Base-by-base conservation (phyloP, 352 stramenopile genomes). In the Phytophthora hibernalis region DNA sequence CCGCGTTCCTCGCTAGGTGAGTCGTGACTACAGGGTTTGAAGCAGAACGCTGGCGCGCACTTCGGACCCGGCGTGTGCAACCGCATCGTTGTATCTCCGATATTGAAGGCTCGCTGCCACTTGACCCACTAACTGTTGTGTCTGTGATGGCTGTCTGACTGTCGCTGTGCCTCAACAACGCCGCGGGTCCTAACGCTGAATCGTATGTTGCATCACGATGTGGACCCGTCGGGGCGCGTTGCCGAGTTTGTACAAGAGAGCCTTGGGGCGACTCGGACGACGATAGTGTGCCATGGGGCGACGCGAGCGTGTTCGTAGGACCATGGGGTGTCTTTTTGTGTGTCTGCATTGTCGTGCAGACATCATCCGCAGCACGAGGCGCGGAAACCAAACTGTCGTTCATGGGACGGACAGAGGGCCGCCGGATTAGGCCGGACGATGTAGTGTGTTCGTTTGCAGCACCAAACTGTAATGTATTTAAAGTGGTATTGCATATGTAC, bases 371-470 rank as follows among this genome's bases (percentile, higher is more conserved):
- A 42, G 35, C 35, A 42, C 35, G 15, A 28, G 24, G 24, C 5
- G 24, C 24, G 24, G 24, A 28, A 5, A 28, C 24, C 24, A 5
- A 28, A 28, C 24, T 28, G 24, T 5, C 5, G 24, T 28, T 2
- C 24, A 28, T 28, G 24, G 5, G 24, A 28, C 24, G 24, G 24
- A 28, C 24, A 28, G 24, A 28, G 24, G 24, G 24, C 5, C 24
- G 5, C 24, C 24, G 24, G 24, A 2, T 28, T 28, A 28, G 24
- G 24, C 35, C 11, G 31, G 8, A 13, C 11, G 11, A 42, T 18
- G 16, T n/a, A 15, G 31, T 24, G 13, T 31, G 40, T 22, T 66
- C 49, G 40, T 59, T 58, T 54, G 48, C 38, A 66, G 2, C 4
- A 51, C 58, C 30, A 59, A 53, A 16, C 21, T n/a, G n/a, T n/a